A percentile compares a stretch with the other conserved stretches of the same genome.
phyloP scores from a whole-genome alignment of 805 yeast genomes.

The Lachancea thermotolerans region DNA sequence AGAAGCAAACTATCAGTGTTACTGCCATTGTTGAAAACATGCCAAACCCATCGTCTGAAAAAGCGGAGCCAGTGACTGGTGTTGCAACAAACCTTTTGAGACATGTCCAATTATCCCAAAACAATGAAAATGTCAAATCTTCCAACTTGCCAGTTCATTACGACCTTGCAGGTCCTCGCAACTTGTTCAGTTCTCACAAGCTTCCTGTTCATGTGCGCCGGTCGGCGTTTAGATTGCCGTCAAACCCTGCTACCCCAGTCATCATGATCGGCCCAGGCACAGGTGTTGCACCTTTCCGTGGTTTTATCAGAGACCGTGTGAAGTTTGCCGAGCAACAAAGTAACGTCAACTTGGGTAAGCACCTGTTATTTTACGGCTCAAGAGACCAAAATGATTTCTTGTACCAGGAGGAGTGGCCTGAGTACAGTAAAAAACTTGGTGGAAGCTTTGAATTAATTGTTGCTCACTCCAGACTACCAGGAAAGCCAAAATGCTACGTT shows the following conservation, averaged over 20 bases:
- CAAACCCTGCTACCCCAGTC: constrained; percentile 74
- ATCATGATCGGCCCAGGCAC: constrained; percentile 98
- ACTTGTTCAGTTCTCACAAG: constrained; percentile 39
- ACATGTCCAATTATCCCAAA: constrained; percentile 57
- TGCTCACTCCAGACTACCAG: constrained; percentile 77
- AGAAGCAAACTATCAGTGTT: constrained; percentile 67
- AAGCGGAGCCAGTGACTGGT: constrained; percentile 43
- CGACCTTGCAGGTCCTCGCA: constrained; percentile 81
- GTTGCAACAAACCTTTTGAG: constrained; percentile 86
- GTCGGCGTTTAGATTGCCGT: constrained; percentile 89
- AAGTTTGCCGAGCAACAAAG: constrained; percentile 38
- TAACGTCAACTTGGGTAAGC: constrained; percentile 53
- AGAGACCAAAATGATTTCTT: constrained; percentile 81
- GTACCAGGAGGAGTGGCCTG: constrained; percentile 85
- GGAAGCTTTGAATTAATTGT: constrained; percentile 61
- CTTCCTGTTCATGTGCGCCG: constrained; percentile 91
- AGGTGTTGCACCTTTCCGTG: constrained; percentile 98
- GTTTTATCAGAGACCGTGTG: constrained; percentile 85
- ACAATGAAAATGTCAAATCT: constrained; percentile 33
- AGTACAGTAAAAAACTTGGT: constrained; percentile 55
- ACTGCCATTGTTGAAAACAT: constrained; percentile 88
- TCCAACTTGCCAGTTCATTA: constrained; percentile 44
- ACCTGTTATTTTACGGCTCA: constrained; percentile 80
- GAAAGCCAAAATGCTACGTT: constrained; percentile 62
- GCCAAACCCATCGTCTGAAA: constrained; percentile 25